Percentiles rank a stretch among this genome's conserved stretches.
phyloP scores from a whole-genome alignment of 495 filamentous ascomycete genomes.

The Aspergillus sparsus region DNA sequence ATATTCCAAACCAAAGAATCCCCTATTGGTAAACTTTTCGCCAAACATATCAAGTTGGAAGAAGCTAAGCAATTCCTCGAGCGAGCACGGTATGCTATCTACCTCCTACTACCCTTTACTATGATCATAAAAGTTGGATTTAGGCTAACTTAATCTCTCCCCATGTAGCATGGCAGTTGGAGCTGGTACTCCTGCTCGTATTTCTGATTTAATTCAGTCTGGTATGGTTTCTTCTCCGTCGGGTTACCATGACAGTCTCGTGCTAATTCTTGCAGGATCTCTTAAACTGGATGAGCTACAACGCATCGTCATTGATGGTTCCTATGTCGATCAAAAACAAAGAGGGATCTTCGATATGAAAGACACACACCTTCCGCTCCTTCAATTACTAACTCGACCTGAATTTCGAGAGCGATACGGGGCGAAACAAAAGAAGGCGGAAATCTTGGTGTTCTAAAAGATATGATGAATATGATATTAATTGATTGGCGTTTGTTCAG shows the following conservation, averaged over 20 bases:
- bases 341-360: conserved; percentile 90
- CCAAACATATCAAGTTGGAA: conserved; percentile 94
- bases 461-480: conserved; percentile 9
- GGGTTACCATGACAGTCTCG: background rate
- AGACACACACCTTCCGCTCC: conserved; percentile 76
- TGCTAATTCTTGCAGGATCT: conserved; percentile 51
- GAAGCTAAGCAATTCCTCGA: conserved; percentile 77
- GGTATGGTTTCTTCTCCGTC: conserved; percentile 49
- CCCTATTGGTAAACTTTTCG: conserved; percentile 86
- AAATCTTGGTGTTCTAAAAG: conserved; percentile 45
- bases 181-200: conserved; percentile 80
- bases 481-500: conserved; percentile 21
- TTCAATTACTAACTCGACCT: conserved; percentile 63
- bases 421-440: conserved; percentile 35
- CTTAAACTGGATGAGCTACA: conserved; percentile 68
- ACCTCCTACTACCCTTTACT: background rate
- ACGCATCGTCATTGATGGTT: conserved; percentile 83
- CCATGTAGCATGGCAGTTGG: conserved; percentile 70
- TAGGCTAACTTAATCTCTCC: conserved; percentile 19
- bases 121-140: too few relatives aligned
- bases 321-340: conserved; percentile 89
- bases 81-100: conserved; percentile 52
- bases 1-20: conserved; percentile 75
- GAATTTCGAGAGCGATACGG: conserved; percentile 72
- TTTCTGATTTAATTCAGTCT: conserved; percentile 78